phyloP scores from a whole-genome alignment of 345 rosid species.

The Melastoma malabathricum region DNA sequence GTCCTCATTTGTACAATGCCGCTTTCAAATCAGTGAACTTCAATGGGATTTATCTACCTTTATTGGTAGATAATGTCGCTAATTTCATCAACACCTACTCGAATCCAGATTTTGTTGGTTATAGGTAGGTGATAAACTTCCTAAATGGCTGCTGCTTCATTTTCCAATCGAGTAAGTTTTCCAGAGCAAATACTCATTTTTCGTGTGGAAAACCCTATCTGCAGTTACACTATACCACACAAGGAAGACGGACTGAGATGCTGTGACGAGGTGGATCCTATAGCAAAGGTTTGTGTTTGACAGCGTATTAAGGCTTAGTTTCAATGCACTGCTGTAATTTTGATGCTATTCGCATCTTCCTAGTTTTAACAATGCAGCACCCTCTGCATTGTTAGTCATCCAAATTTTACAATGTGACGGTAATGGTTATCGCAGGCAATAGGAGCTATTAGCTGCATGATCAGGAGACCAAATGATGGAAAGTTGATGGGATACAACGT shows the following conservation, averaged over 20 bases:
- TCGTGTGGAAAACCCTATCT: neutral
- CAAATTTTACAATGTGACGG: neutral
- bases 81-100: constrained; percentile 29
- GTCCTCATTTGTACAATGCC: constrained; percentile 42
- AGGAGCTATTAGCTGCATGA: constrained; percentile 48
- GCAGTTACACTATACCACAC: constrained; percentile 42
- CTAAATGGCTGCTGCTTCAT: neutral
- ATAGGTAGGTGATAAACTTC: constrained; percentile 24
- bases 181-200: neutral
- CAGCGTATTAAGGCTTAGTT: neutral
- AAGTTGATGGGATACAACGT: constrained; percentile 38
- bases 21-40: constrained; percentile 37
- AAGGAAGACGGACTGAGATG: constrained; percentile 37
- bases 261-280: constrained; percentile 42
- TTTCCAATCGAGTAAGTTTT: neutral
- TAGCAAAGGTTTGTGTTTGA: constrained; percentile 25
- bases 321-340: neutral
- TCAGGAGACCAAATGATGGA: constrained; percentile 39
- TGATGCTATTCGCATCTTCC: neutral
- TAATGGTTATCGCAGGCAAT: constrained; percentile 23
- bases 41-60: constrained; percentile 43
- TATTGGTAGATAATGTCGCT: constrained; percentile 39
- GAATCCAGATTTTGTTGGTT: constrained; percentile 41
- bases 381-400: no score
- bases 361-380: no score